Evolutionary conservation across 352 stramenopile genomes (phyloP).

Genomic region (Stephanocyclus meneghinianus): DNA sequence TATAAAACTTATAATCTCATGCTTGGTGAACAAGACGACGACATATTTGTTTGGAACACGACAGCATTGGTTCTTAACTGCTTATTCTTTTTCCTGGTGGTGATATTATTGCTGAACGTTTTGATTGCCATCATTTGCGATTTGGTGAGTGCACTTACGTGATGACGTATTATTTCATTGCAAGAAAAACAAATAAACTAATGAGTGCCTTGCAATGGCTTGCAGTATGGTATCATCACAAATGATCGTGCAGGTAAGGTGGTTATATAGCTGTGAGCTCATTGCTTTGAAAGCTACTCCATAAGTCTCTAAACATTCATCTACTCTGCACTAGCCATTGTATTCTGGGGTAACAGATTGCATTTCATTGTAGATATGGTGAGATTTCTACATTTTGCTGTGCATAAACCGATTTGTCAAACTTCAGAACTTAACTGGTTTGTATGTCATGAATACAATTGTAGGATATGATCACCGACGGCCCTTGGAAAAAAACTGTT

Average conservation of each 20-base stretch:
- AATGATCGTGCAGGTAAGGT: constrained; percentile 53
- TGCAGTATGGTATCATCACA: constrained; percentile 68
- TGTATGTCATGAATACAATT: neutral
- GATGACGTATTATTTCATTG: neutral
- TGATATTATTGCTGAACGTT: constrained; percentile 68
- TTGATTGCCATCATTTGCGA: constrained; percentile 64
- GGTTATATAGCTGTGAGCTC: neutral
- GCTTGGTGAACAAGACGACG: constrained; percentile 67
- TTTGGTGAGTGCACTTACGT: constrained; percentile 1
- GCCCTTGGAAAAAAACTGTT: constrained; percentile 54
- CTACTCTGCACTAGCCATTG: constrained; percentile 50
- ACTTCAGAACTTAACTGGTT: neutral
- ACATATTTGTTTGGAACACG: constrained; percentile 46
- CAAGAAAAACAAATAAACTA: neutral
- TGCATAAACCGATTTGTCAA: neutral
- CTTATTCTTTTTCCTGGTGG: constrained; percentile 72
- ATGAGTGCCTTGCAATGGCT: neutral
- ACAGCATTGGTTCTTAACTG: constrained; percentile 54
- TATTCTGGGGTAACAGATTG: constrained; percentile 80
- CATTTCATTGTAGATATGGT: constrained; percentile 79
- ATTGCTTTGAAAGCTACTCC: neutral
- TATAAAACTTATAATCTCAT: constrained; percentile 75
- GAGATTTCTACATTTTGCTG: neutral
- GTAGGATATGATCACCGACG: constrained; percentile 61
- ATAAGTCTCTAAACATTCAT: neutral